Percentiles rank a stretch among this genome's conserved stretches.
These are phyloP conservation scores for Fusarium secorum DNA, from an alignment of 2,329 filamentous ascomycete genomes.

Conservation along the genomic window DNA sequence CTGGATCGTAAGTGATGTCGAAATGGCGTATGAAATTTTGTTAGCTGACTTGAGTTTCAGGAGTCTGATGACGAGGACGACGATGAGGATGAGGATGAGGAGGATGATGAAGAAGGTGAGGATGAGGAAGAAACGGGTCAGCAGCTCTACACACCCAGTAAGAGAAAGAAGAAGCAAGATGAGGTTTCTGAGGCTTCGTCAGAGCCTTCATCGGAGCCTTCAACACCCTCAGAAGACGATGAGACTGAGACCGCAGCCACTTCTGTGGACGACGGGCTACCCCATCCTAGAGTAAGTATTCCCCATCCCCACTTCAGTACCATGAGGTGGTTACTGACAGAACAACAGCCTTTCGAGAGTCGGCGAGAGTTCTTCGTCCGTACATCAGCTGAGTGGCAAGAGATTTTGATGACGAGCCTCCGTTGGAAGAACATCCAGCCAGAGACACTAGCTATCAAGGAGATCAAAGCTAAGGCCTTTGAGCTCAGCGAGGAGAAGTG, in stretches of 20 bases:
- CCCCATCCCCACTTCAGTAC: neutral
- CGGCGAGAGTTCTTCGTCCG: conserved; percentile 91
- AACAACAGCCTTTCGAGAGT: conserved; percentile 80
- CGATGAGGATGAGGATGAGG: conserved; percentile 63
- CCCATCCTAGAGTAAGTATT: conserved; percentile 66
- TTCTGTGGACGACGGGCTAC: conserved; percentile 75
- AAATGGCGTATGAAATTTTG: neutral
- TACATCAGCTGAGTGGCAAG: conserved; percentile 90
- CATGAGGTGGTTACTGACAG: neutral
- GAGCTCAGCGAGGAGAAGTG: conserved; percentile 93
- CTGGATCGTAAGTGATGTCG: conserved; percentile 69
- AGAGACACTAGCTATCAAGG: conserved; percentile 80
- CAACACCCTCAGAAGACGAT: conserved; percentile 51
- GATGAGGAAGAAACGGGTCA: conserved; percentile 59
- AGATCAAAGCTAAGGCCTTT: conserved; percentile 91
- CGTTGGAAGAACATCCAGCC: conserved; percentile 72
- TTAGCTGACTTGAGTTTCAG: conserved; percentile 47
- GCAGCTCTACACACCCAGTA: conserved; percentile 60
- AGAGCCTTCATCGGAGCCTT: conserved; percentile 40
- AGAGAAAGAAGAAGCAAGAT: conserved; percentile 63
- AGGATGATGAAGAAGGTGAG: conserved; percentile 66
- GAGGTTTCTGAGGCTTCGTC: conserved; percentile 53
- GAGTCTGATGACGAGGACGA: conserved; percentile 67
- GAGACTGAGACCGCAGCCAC: conserved; percentile 58
- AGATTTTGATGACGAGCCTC: conserved; percentile 78